A percentile compares a stretch with the other conserved stretches of the same genome.
Evolutionary conservation across 768 basidiomycete genomes (phyloP).

Genomic region (Imleria badia): DNA sequence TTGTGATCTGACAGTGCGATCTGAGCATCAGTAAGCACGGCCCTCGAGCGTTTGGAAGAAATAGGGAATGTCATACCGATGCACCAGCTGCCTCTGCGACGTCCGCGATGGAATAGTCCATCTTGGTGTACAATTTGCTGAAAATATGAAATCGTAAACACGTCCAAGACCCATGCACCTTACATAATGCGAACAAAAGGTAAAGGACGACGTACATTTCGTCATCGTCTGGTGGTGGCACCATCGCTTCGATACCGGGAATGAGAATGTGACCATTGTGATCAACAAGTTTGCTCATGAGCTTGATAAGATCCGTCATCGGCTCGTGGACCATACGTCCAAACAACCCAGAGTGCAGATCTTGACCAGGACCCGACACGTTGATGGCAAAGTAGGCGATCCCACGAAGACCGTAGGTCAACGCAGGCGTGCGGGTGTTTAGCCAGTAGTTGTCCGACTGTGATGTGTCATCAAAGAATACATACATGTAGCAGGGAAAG

Average conservation of each 20-base stretch:
- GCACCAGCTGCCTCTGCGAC: slow-evolving; percentile 78
- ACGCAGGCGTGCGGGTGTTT: slow-evolving; percentile 72
- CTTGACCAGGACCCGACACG: slow-evolving; percentile 79
- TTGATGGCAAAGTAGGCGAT: slow-evolving; percentile 83
- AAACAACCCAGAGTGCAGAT: slow-evolving; percentile 89
- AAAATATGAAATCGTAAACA: not conserved
- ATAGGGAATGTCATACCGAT: slow-evolving; percentile 19
- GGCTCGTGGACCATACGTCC: slow-evolving; percentile 84
- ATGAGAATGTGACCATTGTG: slow-evolving; percentile 80
- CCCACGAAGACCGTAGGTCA: slow-evolving; percentile 90
- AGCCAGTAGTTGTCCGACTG: slow-evolving; percentile 96
- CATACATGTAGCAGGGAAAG: too few relatives aligned
- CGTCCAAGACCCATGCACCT: not conserved
- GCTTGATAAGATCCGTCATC: slow-evolving; percentile 86
- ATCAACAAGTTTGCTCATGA: slow-evolving; percentile 86
- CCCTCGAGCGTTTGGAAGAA: not conserved
- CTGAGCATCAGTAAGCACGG: slow-evolving; percentile 6
- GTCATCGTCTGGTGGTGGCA: slow-evolving; percentile 65
- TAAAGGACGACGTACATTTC: slow-evolving; percentile 52
- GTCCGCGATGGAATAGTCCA: slow-evolving; percentile 74
- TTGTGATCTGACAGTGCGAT: slow-evolving; percentile 79
- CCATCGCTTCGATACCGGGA: slow-evolving; percentile 86
- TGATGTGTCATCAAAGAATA: not conserved
- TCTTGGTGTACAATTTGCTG: slow-evolving; percentile 67
- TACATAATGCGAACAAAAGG: not conserved